Percentiles rank a stretch among this genome's conserved stretches.
Evolutionary conservation across 176 grass and related monocot species (phyloP).

Genomic region (Hyparrhenia diplandra): DNA sequence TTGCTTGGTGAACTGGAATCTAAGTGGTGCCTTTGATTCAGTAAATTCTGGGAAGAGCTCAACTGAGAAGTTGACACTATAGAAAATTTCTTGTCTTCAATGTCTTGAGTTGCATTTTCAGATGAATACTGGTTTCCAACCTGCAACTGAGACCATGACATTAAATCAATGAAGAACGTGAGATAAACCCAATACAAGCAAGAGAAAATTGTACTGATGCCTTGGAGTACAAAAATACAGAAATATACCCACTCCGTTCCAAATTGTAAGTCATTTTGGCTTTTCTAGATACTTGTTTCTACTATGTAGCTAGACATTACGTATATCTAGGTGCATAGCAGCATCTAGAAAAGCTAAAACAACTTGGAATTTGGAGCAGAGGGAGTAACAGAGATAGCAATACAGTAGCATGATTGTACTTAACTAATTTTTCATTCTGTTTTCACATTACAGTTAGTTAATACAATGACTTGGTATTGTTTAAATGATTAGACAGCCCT

Average conservation of each 20-base stretch:
- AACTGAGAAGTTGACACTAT: conserved; percentile 38
- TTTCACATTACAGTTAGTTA: neutral
- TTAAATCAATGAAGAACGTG: neutral
- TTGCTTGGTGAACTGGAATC: conserved; percentile 58
- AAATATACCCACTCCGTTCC: too few relatives aligned
- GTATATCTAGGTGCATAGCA: neutral
- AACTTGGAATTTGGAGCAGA: neutral
- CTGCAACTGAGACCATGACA: conserved; percentile 40
- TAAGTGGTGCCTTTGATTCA: conserved; percentile 47
- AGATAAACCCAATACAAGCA: neutral
- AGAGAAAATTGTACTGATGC: neutral
- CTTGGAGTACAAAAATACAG: neutral
- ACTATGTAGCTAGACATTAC: neutral
- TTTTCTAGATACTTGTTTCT: neutral
- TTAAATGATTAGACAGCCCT: neutral
- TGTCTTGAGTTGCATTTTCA: conserved; percentile 39
- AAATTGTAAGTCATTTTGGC: neutral
- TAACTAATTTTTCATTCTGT: neutral
- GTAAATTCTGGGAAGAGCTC: conserved; percentile 32
- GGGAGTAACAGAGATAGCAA: neutral
- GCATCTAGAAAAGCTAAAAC: neutral
- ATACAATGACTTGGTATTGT: neutral
- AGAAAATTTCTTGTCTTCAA: conserved; percentile 45
- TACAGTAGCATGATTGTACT: neutral
- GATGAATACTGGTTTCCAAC: conserved; percentile 45